Evolutionary conservation across 2,329 filamentous ascomycete genomes (phyloP).

Genomic region (Paraconiothyrium sp.): DNA sequence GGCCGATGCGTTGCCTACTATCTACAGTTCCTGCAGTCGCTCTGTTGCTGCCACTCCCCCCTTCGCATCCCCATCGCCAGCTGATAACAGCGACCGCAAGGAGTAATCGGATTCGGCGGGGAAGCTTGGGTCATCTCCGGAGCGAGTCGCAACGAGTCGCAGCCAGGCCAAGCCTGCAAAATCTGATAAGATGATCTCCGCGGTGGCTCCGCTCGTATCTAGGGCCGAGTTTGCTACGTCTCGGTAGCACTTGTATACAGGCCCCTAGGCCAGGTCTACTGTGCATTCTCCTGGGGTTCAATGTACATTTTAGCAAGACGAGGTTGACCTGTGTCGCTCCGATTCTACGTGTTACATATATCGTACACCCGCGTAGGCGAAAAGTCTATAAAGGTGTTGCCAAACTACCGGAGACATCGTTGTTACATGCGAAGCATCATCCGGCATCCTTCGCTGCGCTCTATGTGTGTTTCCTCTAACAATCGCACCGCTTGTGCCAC

Average conservation of each 20-base stretch:
- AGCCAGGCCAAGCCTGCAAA: slow-evolving; percentile 8
- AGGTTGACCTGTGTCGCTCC: neutral
- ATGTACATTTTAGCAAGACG: neutral
- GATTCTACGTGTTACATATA: slow-evolving; percentile 10
- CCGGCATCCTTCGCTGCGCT: neutral
- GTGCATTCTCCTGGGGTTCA: neutral
- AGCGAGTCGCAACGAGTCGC: neutral
- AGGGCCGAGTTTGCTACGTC: neutral
- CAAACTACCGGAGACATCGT: neutral
- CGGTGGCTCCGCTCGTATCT: slow-evolving; percentile 6
- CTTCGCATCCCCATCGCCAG: too few species aligned
- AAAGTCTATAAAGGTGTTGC: slow-evolving; percentile 1
- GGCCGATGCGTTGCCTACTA: neutral
- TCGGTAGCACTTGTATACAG: neutral
- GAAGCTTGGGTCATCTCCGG: slow-evolving; percentile 8
- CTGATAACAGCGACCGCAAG: neutral
- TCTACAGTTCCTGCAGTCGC: neutral
- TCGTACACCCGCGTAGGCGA: slow-evolving; percentile 6
- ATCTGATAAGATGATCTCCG: slow-evolving; percentile 46
- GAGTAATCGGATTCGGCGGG: neutral
- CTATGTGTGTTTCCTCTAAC: slow-evolving; percentile 39
- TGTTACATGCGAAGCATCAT: neutral
- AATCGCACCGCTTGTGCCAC: slow-evolving; percentile 67
- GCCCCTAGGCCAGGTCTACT: neutral
- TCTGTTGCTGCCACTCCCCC: neutral